Conservation (phyloP, 2,329 filamentous ascomycete genomes). For the Orbilia brochopaga region DNA sequence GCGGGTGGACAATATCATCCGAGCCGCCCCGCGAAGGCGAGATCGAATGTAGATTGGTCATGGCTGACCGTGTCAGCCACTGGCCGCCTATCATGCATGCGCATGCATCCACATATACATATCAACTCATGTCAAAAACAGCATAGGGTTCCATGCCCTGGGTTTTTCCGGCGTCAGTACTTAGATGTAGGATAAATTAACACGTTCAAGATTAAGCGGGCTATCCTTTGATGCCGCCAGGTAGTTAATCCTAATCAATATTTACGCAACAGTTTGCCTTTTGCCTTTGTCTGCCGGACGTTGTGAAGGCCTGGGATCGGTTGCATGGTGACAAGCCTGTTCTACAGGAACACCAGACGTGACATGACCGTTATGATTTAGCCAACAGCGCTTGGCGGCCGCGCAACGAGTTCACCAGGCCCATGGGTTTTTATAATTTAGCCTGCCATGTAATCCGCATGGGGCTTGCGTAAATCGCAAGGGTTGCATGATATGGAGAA, state of each 20-base stretch:
- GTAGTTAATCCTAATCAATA: conserved; percentile 6
- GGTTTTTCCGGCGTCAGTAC: conserved; percentile 35
- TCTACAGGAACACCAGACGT: not conserved
- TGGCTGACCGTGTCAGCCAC: conserved; percentile 2
- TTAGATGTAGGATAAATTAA: conserved; percentile 46
- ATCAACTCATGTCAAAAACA: conserved; percentile 22
- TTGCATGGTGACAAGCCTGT: conserved; percentile 23
- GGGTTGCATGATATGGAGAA: conserved; percentile 36
- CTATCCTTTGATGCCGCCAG: not conserved
- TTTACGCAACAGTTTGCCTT: not conserved
- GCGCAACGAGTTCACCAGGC: conserved; percentile 5
- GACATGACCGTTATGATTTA: conserved; percentile 16
- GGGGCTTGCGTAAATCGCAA: not conserved
- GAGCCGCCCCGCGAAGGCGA: conserved; percentile 81
- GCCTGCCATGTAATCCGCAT: conserved; percentile 20
- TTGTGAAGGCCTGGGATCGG: not conserved
- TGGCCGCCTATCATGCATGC: conserved; percentile 3
- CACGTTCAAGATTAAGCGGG: conserved; percentile 20
- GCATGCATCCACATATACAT: not conserved
- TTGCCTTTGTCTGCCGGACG: conserved; percentile 6
- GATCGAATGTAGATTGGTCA: conserved; percentile 39
- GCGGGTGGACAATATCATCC: conserved; percentile 96
- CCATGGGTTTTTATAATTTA: conserved; percentile 26
- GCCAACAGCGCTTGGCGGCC: conserved; percentile 20
- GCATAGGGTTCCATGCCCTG: conserved; percentile 33